Conservation (phyloP, 257 asterid genomes). For the Voacanga thouarsii region DNA sequence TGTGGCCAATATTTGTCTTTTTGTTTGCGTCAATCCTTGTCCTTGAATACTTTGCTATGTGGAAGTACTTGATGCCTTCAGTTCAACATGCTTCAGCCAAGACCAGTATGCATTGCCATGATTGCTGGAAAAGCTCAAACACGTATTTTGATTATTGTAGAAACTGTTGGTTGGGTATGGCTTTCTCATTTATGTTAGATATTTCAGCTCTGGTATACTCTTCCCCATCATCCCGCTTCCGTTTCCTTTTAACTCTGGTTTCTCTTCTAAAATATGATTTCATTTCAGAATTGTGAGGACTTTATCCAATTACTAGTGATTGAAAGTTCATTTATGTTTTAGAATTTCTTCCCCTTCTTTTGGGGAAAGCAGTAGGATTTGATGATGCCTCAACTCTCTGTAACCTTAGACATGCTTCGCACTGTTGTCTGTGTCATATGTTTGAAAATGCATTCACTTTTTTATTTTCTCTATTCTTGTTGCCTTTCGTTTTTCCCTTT, state of each 20-base stretch:
- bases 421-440: not conserved
- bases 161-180: conserved; percentile 93
- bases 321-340: not conserved
- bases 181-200: conserved; percentile 20
- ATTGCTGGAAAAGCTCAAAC: conserved; percentile 80
- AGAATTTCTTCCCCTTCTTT: not conserved
- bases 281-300: not conserved
- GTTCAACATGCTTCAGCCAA: conserved; percentile 30
- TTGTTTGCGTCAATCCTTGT: conserved; percentile 77
- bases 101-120: conserved; percentile 64
- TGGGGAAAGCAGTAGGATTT: not conserved
- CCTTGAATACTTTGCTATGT: conserved; percentile 78
- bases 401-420: not conserved
- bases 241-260: not conserved
- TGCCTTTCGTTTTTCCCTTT: not conserved
- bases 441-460: not conserved
- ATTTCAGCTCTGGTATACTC: not conserved
- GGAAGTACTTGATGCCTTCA: conserved; percentile 62
- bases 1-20: conserved; percentile 79
- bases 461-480: not conserved
- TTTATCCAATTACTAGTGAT: not conserved
- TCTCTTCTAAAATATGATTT: not conserved
- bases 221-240: not conserved
- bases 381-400: not conserved
- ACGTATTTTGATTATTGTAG: conserved; percentile 52